Evolutionary conservation across 345 rosid species (phyloP), one percentile per base, ranked within the genome.

Genomic region (Isatis tinctoria): DNA sequence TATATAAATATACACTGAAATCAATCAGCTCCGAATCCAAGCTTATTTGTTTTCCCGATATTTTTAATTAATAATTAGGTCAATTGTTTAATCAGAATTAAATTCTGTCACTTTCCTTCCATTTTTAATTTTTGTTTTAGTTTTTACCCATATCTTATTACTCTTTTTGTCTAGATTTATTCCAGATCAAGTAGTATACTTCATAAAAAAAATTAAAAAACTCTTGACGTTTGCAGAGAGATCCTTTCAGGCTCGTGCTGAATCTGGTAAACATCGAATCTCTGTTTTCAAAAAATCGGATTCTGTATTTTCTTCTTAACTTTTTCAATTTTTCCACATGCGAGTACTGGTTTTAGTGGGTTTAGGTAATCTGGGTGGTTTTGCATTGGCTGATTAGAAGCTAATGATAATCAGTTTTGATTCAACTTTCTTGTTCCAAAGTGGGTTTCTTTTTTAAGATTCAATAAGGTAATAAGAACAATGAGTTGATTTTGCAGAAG

Each of bases 191-290:
- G 74, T 70, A 60, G 67, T 60, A 59, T 44, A 11, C 28, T 70
- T 53, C 18, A 16, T n/a, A n/a, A n/a, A n/a, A n/a, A n/a, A n/a
- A n/a, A n/a, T n/a, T n/a, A n/a, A n/a, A n/a, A n/a, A 9, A 22
- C 62, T 36, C 72, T 13, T 70, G 44, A 56, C 66, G 66, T 45
- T 22, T 70, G 47, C 67, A 70, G 27, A 60, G 27, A 60, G 59
- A 59, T 70, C 67, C 47, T 48, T 11, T 32, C 51, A 49, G 43
- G 30, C 13, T 40, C 41, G 43, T 56, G 54, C 56, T 60, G 66
- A 70, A 70, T 70, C 74, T 70, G 74, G 67, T 70, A 70, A 22
- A 22, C 37, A 6, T 48, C 66, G 74, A 70, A 70, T 70, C 74
- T 58, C 74, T 13, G 33, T 41, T 36, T 45, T 6, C 45, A 20